Conservation (phyloP, 495 filamentous ascomycete genomes). For the Lentithecium fluviatile region DNA sequence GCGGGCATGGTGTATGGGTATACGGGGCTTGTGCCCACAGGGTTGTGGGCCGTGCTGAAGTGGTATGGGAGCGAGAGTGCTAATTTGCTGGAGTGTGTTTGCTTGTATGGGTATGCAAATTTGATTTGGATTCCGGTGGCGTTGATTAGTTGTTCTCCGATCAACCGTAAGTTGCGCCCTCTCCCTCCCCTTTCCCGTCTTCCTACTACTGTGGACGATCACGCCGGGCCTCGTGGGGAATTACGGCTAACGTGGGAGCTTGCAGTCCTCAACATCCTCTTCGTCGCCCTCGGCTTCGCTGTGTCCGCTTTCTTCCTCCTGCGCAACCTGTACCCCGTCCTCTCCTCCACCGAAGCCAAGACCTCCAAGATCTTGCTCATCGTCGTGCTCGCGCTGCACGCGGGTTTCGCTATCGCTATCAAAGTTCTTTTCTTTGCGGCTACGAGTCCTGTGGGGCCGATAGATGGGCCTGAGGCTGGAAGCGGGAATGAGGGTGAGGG, state of each 20-base stretch:
- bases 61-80: constrained; percentile 92
- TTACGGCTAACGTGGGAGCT: background rate
- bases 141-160: constrained; percentile 80
- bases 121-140: constrained; percentile 96
- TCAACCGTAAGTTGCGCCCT: constrained; percentile 50
- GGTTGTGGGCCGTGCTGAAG: constrained; percentile 81
- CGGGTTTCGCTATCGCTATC: constrained; percentile 84
- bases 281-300: constrained; percentile 86
- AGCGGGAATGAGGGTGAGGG: constrained; percentile 8
- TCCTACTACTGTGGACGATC: background rate
- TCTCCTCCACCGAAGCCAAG: constrained; percentile 88
- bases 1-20: constrained; percentile 93
- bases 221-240: too few species aligned
- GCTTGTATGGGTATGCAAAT: constrained; percentile 92
- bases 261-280: constrained; percentile 80
- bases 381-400: constrained; percentile 79
- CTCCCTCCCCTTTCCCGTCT: background rate
- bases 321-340: constrained; percentile 88
- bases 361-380: constrained; percentile 85
- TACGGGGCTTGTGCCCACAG: constrained; percentile 77
- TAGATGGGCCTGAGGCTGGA: background rate
- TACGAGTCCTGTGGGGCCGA: constrained; percentile 15
- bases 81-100: constrained; percentile 89
- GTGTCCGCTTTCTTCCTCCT: constrained; percentile 83
- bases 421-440: constrained; percentile 92